Base-by-base conservation (phyloP, 768 basidiomycete species). In the Tylopilus balloui region DNA sequence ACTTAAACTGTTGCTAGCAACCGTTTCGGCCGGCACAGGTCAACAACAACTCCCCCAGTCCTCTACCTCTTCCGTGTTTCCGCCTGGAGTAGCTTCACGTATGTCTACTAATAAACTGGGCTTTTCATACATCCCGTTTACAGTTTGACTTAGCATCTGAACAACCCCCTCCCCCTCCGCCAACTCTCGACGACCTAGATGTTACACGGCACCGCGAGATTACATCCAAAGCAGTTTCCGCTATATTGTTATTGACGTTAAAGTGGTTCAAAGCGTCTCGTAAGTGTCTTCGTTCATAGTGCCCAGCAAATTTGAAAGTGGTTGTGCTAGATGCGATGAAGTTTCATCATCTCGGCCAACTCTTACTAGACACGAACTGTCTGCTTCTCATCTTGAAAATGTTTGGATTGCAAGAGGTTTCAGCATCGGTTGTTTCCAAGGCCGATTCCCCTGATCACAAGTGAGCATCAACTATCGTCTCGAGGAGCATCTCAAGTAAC, bases 191-290 rank as follows among this genome's bases (percentile, higher is more conserved):
- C 51, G 95, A 99, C 58, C 82, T 90, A 42, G 96, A 99, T 63
- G 86, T 94, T 25, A 86, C 83, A 21, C 82, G 96, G 11, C 95
- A 98, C 69, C 88, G 95, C 32, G 96, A 99, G 69, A 94, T 99
- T 57, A 96, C 91, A 0, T 92, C 91, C 11, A 99, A 99, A 66
- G 93, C 93, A 0, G 91, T 96, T 4, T 97, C 96, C 13, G 95
- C 93, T 1, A 96, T 98, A 49, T 68, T 99, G 23, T 69, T 98
- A 6, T 72, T 97, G 31, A 80, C 88, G 2, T 67, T 99, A 56
- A 96, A 98, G 66, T 99, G 96, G 96, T 95, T 97, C 76, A 98
- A 98, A 69, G 89, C 88, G 20, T 97, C 95, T 43, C 96, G 95
- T 97, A 57, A 67, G 92, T 77, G 10, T 40, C 41, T 42, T 34